Percentiles rank a stretch among this genome's conserved stretches.
phyloP scores from a whole-genome alignment of 1,284 basidiomycete species.

The Exsudoporus floridanus region DNA sequence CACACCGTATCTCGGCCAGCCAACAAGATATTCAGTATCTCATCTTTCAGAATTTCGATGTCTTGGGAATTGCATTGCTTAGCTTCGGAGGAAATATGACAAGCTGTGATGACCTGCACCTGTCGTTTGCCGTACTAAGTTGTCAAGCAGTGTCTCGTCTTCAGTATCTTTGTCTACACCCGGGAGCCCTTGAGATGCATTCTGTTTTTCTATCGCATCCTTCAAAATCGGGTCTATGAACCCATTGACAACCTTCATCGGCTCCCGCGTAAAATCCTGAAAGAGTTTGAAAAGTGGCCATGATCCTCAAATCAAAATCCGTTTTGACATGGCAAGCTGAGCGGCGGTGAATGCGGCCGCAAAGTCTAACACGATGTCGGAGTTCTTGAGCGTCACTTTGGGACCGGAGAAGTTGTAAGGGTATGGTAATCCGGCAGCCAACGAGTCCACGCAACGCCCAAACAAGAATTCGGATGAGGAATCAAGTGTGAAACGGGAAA shows the following conservation, averaged over 20 bases:
- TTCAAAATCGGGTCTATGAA: constrained; percentile 39
- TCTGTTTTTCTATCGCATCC: constrained; percentile 33
- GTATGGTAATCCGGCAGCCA: constrained; percentile 32
- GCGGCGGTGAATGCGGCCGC: constrained; percentile 37
- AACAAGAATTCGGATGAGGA: constrained; percentile 45
- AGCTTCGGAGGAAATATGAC: constrained; percentile 35
- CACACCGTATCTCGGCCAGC: constrained; percentile 47
- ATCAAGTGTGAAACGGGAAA: constrained; percentile 46
- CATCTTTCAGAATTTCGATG: constrained; percentile 37
- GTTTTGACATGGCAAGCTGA: constrained; percentile 31
- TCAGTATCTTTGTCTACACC: constrained; percentile 25
- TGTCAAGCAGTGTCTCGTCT: constrained; percentile 49
- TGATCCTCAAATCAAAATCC: constrained; percentile 36
- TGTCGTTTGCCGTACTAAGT: constrained; percentile 49
- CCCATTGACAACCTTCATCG: constrained; percentile 41
- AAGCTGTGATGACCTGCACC: constrained; percentile 35
- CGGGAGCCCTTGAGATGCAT: constrained; percentile 24
- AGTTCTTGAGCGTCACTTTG: neutral
- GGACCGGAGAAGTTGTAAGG: constrained; percentile 23
- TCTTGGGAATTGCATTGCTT: constrained; percentile 37
- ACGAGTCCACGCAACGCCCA: constrained; percentile 36
- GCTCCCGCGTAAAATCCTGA: constrained; percentile 32
- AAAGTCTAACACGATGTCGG: constrained; percentile 33
- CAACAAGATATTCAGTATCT: constrained; percentile 43
- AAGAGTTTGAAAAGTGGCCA: constrained; percentile 45